A percentile compares a stretch with the other conserved stretches of the same genome.
Evolutionary conservation across 768 basidiomycete species (phyloP).

Genomic region (Termitomyces sp.): DNA sequence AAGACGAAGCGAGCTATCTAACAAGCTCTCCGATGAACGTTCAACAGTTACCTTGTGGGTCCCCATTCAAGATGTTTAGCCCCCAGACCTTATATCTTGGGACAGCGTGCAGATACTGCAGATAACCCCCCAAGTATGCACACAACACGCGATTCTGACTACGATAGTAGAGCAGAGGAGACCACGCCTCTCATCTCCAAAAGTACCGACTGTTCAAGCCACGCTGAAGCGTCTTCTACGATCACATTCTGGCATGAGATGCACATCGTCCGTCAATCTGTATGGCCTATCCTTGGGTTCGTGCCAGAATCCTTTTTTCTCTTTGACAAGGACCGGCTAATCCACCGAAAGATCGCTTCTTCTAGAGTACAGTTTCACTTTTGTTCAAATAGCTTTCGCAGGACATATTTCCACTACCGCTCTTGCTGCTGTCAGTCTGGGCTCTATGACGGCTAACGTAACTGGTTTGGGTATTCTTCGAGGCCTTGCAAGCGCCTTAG

Average conservation of each 20-base stretch:
- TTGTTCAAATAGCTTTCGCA: conserved; percentile 82
- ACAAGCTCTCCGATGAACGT: neutral
- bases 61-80: neutral
- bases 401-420: conserved; percentile 89
- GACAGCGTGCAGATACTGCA: neutral
- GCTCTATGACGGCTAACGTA: conserved; percentile 68
- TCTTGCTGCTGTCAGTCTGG: conserved; percentile 77
- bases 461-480: conserved; percentile 77
- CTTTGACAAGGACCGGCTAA: too few species aligned
- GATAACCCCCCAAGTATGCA: neutral
- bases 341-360: neutral
- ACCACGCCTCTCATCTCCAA: neutral
- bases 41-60: neutral
- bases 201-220: neutral
- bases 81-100: neutral
- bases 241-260: neutral
- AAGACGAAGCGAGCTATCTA: neutral
- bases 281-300: neutral
- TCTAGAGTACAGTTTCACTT: conserved; percentile 80
- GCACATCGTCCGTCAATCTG: neutral
- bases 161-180: neutral
- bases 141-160: neutral
- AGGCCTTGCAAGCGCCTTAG: conserved; percentile 81
- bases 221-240: neutral
- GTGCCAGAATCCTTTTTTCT: neutral